Conservation (phyloP, 768 basidiomycete genomes). For the Collybia mongolica region DNA sequence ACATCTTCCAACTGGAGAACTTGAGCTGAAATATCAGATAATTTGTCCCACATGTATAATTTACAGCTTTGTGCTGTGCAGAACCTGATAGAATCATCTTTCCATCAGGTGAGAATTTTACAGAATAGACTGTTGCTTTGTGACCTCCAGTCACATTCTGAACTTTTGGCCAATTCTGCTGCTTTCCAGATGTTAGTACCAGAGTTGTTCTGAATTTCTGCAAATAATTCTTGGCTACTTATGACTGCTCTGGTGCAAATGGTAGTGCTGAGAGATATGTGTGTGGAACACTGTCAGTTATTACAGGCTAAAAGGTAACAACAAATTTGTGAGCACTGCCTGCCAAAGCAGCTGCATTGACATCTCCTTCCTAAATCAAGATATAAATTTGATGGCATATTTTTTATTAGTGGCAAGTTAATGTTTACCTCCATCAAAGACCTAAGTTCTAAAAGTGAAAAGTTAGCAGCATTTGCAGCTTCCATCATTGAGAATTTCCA, state of each 20-base stretch:
- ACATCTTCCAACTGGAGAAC: too few relatives aligned
- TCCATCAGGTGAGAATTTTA: not conserved
- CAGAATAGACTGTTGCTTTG: not conserved
- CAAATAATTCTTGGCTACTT: not conserved
- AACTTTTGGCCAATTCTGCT: not conserved
- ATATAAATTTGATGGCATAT: too few relatives aligned
- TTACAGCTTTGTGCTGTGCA: too few relatives aligned
- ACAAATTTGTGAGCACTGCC: not conserved
- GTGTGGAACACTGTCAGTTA: not conserved
- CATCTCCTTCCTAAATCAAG: too few relatives aligned
- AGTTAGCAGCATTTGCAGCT: not conserved
- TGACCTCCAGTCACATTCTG: not conserved
- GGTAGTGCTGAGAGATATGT: not conserved
- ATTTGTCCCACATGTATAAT: too few relatives aligned
- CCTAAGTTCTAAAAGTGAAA: not conserved
- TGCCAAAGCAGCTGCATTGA: not conserved
- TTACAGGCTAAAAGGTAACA: not conserved
- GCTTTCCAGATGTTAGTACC: not conserved
- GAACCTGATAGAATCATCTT: too few relatives aligned
- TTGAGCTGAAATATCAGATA: too few relatives aligned
- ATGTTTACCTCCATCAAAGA: not conserved
- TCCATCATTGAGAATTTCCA: not conserved
- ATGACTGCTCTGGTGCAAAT: not conserved
- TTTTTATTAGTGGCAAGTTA: not conserved
- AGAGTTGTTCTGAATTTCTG: not conserved